Evolutionary conservation across 1,139 yeast genomes (phyloP).

Genomic region (Yamadazyma sp.): DNA sequence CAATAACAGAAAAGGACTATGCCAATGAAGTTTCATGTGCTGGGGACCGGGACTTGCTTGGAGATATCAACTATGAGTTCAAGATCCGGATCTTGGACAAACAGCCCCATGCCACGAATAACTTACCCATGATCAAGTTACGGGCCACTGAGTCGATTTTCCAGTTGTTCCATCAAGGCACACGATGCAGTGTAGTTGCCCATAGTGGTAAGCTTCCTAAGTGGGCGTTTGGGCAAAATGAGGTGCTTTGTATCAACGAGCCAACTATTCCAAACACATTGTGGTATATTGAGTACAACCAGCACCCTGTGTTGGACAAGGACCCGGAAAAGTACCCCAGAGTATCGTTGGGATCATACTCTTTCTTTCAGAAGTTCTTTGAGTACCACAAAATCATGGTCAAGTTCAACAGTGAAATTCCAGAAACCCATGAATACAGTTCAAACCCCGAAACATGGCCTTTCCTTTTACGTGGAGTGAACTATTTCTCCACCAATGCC

Average conservation of each 20-base stretch:
- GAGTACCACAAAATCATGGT: constrained; percentile 40
- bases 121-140: constrained; percentile 40
- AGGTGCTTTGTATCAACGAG: constrained; percentile 68
- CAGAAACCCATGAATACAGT: constrained; percentile 26
- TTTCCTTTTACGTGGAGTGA: constrained; percentile 33
- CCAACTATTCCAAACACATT: constrained; percentile 59
- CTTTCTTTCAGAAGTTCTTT: constrained; percentile 29
- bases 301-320: constrained; percentile 47
- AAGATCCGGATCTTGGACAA: constrained; percentile 36
- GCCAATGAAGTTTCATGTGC: constrained; percentile 70
- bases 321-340: constrained; percentile 26
- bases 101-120: constrained; percentile 26
- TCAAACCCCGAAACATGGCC: constrained; percentile 45
- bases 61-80: constrained; percentile 56
- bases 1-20: constrained; percentile 78
- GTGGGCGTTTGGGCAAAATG: constrained; percentile 73
- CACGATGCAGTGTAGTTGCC: constrained; percentile 59
- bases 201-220: constrained; percentile 63
- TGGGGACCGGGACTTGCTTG: constrained; percentile 50
- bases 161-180: constrained; percentile 58
- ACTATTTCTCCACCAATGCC: constrained; percentile 26
- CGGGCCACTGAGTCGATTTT: constrained; percentile 57
- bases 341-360: constrained; percentile 23
- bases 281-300: constrained; percentile 65
- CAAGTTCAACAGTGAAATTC: constrained; percentile 26